Base-by-base conservation (phyloP, 345 rosid genomes). In the Camelina neglecta region DNA sequence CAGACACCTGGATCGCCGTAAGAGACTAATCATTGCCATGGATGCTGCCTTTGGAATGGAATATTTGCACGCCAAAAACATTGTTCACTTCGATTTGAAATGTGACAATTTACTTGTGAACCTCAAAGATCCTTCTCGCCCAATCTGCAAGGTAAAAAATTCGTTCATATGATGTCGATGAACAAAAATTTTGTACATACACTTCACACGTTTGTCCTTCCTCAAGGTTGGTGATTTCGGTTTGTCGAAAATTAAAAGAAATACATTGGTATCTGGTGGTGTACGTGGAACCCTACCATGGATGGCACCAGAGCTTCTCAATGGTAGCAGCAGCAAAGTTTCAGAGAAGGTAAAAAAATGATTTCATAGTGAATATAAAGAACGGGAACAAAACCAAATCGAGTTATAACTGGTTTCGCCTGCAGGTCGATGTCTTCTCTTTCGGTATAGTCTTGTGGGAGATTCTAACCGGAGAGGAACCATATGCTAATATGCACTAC, bases 21-120 rank as follows among this genome's bases (percentile, higher is more conserved):
- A 92, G 90, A 84, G 93, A 77, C 95, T 92, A 71, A 86, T 92
- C 72, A 90, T 95, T 75, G 99, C 98, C 64, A 89, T 95, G 98
- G 99, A 95, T 84, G 99, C 98, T 54, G 99, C 98, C 31, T 92
- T 95, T 81, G 99, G 99, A 65, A 95, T 95, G 98, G 98, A 95
- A 76, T 95, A 92, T 87, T 81, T 90, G 77, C 98, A 95, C 69
- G 90, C 96, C 38, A 95, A 95, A 84, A 93, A 92, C 80, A 90
- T 95, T 67, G 97, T 95, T 63, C 99, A 95, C 87, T 95, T 95
- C 65, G 98, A 95, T 87, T 78, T 95, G 80, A 95, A 95, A 81
- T 95, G 99, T 73, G 97, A 92, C 87, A 92, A 95, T 82, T 76
- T 95, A 84, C 96, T 95, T 29, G 96, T 95, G 72, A 95, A 95